These are phyloP conservation scores for Macadamia tetraphylla DNA, from an alignment of 164 flowering plant species.

Conservation along the genomic window DNA sequence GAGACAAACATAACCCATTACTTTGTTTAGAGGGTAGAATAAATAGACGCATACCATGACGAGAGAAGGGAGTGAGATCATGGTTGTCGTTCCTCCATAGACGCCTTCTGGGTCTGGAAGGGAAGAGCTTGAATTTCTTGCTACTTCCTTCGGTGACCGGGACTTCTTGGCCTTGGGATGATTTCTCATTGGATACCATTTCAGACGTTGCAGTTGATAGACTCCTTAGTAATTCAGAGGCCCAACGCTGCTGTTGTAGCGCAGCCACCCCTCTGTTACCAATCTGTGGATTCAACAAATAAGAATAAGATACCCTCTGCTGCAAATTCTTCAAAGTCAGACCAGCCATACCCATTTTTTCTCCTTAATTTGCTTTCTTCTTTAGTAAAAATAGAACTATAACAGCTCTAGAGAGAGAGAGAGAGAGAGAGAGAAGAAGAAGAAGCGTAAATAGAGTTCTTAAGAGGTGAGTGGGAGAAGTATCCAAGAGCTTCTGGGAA, in stretches of 20 bases:
- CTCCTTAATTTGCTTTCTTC: too few relatives aligned
- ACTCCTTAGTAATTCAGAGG: constrained; percentile 18
- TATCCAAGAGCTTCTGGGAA: too few relatives aligned
- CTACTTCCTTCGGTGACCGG: not conserved
- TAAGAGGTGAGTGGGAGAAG: too few relatives aligned
- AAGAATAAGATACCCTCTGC: constrained; percentile 15
- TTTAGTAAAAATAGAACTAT: too few relatives aligned
- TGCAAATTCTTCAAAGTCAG: constrained; percentile 6
- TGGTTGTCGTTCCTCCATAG: constrained; percentile 1
- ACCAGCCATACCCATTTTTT: constrained; percentile 14
- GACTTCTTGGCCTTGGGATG: not conserved
- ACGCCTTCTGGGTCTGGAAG: not conserved
- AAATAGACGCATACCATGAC: too few relatives aligned
- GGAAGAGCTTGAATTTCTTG: constrained; percentile 6
- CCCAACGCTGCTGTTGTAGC: too few relatives aligned
- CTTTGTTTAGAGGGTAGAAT: too few relatives aligned
- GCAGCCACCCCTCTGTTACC: constrained; percentile 8
- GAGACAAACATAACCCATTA: too few relatives aligned
- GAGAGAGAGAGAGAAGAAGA: too few relatives aligned
- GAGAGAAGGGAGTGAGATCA: too few relatives aligned
- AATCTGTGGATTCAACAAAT: not conserved
- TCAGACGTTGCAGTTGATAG: constrained; percentile 10
- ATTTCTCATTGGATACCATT: not conserved
- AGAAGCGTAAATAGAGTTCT: too few relatives aligned
- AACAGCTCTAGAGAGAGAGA: too few relatives aligned